Evolutionary conservation across 257 asterid species (phyloP), one percentile per base, ranked within the genome.

Genomic region (Jacaranda mimosifolia): DNA sequence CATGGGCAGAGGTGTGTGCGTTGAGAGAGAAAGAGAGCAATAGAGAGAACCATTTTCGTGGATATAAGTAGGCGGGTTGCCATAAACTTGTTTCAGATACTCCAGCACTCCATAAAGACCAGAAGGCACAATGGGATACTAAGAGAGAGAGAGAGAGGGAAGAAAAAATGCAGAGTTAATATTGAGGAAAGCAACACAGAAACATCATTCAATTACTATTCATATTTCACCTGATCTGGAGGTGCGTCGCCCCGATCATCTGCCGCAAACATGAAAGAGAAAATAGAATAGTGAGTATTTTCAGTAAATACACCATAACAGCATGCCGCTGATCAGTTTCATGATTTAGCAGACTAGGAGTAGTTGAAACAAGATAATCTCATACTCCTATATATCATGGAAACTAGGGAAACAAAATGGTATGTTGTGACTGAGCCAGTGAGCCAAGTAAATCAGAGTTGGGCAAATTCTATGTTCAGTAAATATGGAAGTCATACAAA

Each of bases 21-120:
- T 13, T 0, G 13, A 15, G 14, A 8, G 17, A 15, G 10, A 4
- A 14, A 38, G 53, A 60, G 26, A 45, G 62, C 49, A 53, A 52
- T 49, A 65, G 64, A 72, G 70, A 59, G 57, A 57, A 85, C 91
- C 89, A 57, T 85, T 87, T 83, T 87, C 91, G 19, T 87, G 87
- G 73, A 89, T 45, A 75, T 86, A 86, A 57, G 86, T n/a, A n/a
- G n/a, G n/a, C n/a, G n/a, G n/a, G n/a, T n/a, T n/a, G 32, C 32
- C 32, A 26, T 26, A 26, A 70, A 59, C 80, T 55, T 80, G 84
- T 69, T 86, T 89, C 49, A 82, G 21, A 73, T 79, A 59, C 56
- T 81, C 84, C 77, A 89, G 86, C 76, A 72, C 39, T n/a, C 9
- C 46, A 42, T 58, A 74, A 57, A 86, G 88, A 40, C 82, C 86